Percentiles rank a stretch among this genome's conserved stretches.
These are phyloP conservation scores for Geoglossum cookeanum DNA, from an alignment of 2,329 filamentous ascomycete genomes.

Conservation along the genomic window DNA sequence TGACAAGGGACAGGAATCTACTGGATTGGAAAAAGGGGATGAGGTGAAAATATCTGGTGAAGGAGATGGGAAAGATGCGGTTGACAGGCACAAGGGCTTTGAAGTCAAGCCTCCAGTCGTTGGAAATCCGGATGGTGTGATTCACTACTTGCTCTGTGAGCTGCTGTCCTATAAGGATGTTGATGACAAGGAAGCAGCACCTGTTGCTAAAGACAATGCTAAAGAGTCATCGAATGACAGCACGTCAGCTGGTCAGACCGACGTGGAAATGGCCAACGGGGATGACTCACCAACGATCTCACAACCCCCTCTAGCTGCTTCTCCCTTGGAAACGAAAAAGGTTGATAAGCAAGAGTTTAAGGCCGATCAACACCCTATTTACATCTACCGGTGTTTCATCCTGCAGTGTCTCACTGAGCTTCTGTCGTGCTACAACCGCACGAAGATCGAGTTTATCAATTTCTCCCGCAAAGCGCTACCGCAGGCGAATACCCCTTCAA, in stretches of 20 bases:
- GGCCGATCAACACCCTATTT: slow-evolving; percentile 82
- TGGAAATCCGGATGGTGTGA: slow-evolving; percentile 83
- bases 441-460: slow-evolving; percentile 98
- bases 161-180: slow-evolving; percentile 82
- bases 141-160: slow-evolving; percentile 87
- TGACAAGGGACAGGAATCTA: slow-evolving; percentile 17
- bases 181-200: slow-evolving; percentile 53
- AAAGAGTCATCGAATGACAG: slow-evolving; percentile 19
- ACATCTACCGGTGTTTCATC: slow-evolving; percentile 89
- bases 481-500: slow-evolving; percentile 72
- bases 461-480: slow-evolving; percentile 85
- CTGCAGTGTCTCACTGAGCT: slow-evolving; percentile 84
- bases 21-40: slow-evolving; percentile 8
- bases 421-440: slow-evolving; percentile 75
- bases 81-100: background rate
- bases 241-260: slow-evolving; percentile 15
- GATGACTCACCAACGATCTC: slow-evolving; percentile 15
- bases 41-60: slow-evolving; percentile 1
- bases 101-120: slow-evolving; percentile 54
- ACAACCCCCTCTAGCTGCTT: slow-evolving; percentile 9
- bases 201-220: slow-evolving; percentile 24
- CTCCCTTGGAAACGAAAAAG: slow-evolving; percentile 10
- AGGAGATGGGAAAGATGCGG: background rate
- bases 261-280: slow-evolving; percentile 30
- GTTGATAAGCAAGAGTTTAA: slow-evolving; percentile 63